Evolutionary conservation across 1,284 basidiomycete species (phyloP).

Genomic region (Papiliotrema laurentii): DNA sequence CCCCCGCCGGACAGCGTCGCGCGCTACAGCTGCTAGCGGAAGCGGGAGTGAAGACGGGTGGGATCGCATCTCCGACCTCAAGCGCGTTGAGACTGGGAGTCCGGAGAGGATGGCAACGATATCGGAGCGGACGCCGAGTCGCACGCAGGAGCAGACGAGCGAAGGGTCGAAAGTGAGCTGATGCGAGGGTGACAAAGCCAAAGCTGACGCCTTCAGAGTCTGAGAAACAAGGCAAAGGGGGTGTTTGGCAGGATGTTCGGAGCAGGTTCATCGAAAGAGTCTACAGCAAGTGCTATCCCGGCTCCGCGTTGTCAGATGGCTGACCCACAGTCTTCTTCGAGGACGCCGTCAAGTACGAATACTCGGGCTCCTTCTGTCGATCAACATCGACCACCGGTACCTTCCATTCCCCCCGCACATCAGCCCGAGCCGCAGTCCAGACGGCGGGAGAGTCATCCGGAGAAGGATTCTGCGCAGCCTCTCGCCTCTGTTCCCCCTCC

Average conservation of each 20-base stretch:
- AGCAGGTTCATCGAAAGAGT: constrained; percentile 11
- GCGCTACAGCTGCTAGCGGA: neutral
- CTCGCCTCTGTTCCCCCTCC: neutral
- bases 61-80: constrained; percentile 11
- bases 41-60: constrained; percentile 7
- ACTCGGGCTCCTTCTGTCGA: too few species aligned
- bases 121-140: constrained; percentile 14
- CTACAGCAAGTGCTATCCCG: constrained; percentile 5
- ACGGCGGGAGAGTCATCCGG: neutral
- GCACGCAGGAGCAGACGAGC: neutral
- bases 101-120: constrained; percentile 26
- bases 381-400: constrained; percentile 12
- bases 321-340: neutral
- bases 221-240: constrained; percentile 39
- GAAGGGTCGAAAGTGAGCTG: constrained; percentile 14
- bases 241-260: constrained; percentile 48
- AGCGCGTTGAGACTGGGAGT: constrained; percentile 9
- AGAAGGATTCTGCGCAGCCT: neutral
- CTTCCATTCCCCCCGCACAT: constrained; percentile 9
- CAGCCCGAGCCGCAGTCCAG: neutral
- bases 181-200: constrained; percentile 17
- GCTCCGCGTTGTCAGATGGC: constrained; percentile 5
- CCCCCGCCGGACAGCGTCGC: neutral
- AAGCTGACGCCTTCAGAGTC: constrained; percentile 17
- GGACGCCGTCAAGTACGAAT: neutral